These are phyloP conservation scores for Tolypocladium pustulatum DNA, from an alignment of 2,329 filamentous ascomycete species.

Conservation along the genomic window DNA sequence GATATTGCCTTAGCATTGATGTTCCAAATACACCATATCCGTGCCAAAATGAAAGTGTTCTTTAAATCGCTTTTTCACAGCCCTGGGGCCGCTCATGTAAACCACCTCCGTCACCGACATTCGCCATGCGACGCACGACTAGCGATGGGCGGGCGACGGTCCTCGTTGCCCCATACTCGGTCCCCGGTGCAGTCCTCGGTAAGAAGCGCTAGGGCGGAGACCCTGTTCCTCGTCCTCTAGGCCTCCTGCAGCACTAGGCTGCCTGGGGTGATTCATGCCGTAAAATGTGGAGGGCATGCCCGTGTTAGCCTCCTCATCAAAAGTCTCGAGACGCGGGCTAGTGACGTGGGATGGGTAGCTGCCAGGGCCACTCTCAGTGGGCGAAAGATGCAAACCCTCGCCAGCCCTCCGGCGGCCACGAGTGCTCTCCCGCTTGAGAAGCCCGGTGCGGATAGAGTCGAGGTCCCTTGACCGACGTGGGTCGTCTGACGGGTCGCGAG, in stretches of 20 bases:
- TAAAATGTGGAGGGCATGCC: constrained; percentile 21
- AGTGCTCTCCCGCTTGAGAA: constrained; percentile 32
- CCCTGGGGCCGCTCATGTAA: not conserved
- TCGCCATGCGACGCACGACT: not conserved
- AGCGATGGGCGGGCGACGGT: constrained; percentile 13
- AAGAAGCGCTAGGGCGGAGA: constrained; percentile 6
- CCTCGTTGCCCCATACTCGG: constrained; percentile 4
- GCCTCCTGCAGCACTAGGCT: not conserved
- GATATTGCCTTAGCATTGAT: not conserved
- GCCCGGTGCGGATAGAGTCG: constrained; percentile 24
- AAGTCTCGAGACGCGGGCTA: constrained; percentile 21
- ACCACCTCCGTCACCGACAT: not conserved
- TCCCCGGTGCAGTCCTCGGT: constrained; percentile 5
- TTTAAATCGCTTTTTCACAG: not conserved
- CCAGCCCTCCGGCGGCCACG: constrained; percentile 39
- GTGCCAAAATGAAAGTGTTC: not conserved
- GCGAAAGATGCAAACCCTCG: constrained; percentile 28
- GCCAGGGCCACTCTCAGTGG: constrained; percentile 13
- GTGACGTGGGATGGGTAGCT: constrained; percentile 15
- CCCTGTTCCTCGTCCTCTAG: constrained; percentile 8
- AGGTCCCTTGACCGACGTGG: constrained; percentile 26
- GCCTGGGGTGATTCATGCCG: constrained; percentile 14
- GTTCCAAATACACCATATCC: not conserved
- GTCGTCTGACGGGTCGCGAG: constrained; percentile 20
- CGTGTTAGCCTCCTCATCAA: constrained; percentile 33